A percentile compares a stretch with the other conserved stretches of the same genome.
Conservation (phyloP, 108 stramenopile species). For the Nitzschia sp. region DNA sequence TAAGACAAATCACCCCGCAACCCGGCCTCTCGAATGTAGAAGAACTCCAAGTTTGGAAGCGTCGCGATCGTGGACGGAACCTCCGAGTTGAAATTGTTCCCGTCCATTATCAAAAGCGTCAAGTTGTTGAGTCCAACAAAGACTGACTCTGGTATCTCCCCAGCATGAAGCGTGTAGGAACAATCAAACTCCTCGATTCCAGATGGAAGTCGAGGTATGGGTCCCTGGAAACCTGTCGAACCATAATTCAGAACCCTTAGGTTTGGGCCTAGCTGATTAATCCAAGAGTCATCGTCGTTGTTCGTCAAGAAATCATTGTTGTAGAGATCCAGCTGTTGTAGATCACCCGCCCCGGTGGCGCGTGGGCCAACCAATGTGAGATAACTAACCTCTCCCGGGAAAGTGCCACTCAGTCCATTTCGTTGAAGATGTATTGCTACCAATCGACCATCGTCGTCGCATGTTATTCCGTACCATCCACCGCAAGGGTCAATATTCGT, state of each 20-base stretch:
- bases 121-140: constrained; percentile 15
- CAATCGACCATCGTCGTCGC: neutral
- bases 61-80: constrained; percentile 1
- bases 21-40: constrained; percentile 5
- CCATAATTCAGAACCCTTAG: constrained; percentile 13
- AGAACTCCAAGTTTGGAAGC: constrained; percentile 3
- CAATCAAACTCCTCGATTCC: constrained; percentile 15
- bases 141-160: neutral
- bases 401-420: constrained; percentile 19
- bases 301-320: constrained; percentile 4
- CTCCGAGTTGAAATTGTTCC: constrained; percentile 2
- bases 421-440: constrained; percentile 3
- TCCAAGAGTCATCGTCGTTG: neutral
- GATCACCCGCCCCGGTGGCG: constrained; percentile 3
- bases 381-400: constrained; percentile 6
- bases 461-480: constrained; percentile 15
- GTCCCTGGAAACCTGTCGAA: constrained; percentile 1
- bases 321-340: constrained; percentile 4
- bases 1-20: constrained; percentile 3
- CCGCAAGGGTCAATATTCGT: constrained; percentile 10
- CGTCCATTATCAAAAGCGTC: constrained; percentile 1
- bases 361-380: neutral
- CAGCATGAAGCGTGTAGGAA: constrained; percentile 11
- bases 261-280: neutral
- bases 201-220: constrained; percentile 8